phyloP scores from a whole-genome alignment of 306 rosid genomes.

The Acacia melanoxylon region DNA sequence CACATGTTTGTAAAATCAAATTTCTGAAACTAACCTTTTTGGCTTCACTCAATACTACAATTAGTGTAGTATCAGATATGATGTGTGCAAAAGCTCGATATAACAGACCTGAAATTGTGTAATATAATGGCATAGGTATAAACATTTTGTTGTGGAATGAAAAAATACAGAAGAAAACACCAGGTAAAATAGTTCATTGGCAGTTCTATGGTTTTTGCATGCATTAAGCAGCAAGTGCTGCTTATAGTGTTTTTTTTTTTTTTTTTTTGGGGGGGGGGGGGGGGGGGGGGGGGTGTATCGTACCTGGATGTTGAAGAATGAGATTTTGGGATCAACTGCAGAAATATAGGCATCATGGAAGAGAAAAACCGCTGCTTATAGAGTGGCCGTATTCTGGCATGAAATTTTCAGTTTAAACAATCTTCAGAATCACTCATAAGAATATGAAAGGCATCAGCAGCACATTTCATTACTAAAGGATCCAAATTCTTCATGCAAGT shows the following conservation, averaged over 20 bases:
- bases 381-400: conserved; percentile 79
- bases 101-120: conserved; percentile 58
- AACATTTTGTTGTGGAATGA: neutral
- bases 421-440: conserved; percentile 88
- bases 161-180: conserved; percentile 11
- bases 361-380: conserved; percentile 95
- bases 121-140: conserved; percentile 24
- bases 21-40: conserved; percentile 63
- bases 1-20: neutral
- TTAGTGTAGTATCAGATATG: conserved; percentile 69
- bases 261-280: no score
- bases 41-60: conserved; percentile 70
- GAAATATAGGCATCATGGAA: conserved; percentile 74
- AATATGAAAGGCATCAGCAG: conserved; percentile 89
- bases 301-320: conserved; percentile 72
- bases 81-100: conserved; percentile 70
- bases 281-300: neutral
- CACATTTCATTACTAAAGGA: conserved; percentile 56
- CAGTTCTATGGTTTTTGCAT: conserved; percentile 11
- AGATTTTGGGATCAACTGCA: conserved; percentile 56
- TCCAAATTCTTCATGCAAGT: conserved; percentile 41
- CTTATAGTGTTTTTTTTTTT: no score
- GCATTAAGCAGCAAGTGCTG: neutral
- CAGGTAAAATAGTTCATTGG: conserved; percentile 21
- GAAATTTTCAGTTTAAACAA: conserved; percentile 72